A percentile compares a stretch with the other conserved stretches of the same genome.
Conservation (phyloP, 768 basidiomycete genomes). For the Fomitopsis serialis region DNA sequence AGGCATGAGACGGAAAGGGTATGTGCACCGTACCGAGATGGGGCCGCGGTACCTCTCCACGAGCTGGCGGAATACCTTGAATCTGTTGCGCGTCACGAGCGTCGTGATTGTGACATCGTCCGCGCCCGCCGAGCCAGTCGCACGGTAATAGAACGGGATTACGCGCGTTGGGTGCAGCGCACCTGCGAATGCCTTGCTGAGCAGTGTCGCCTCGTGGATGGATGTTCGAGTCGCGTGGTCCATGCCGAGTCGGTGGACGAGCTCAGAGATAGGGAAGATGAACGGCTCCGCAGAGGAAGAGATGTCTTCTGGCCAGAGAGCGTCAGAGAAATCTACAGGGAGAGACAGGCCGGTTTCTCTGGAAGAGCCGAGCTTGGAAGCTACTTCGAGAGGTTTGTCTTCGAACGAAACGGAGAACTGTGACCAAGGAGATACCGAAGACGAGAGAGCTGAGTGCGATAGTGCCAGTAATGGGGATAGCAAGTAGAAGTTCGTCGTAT, state of each 20-base stretch:
- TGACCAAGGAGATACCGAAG: neutral
- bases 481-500: neutral
- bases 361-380: neutral
- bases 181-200: conserved; percentile 66
- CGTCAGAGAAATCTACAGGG: neutral
- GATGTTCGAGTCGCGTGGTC: neutral
- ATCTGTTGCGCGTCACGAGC: conserved; percentile 74
- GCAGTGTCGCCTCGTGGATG: conserved; percentile 45
- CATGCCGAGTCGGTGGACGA: neutral
- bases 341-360: neutral
- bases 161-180: conserved; percentile 72
- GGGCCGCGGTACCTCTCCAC: conserved; percentile 79
- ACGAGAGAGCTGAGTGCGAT: neutral
- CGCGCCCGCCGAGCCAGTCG: conserved; percentile 44
- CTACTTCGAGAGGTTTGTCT: neutral
- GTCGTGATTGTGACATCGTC: conserved; percentile 85
- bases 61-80: conserved; percentile 66
- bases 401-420: neutral
- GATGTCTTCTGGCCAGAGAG: conserved; percentile 4
- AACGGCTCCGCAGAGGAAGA: neutral
- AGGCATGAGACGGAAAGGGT: conserved; percentile 36
- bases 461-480: neutral
- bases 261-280: neutral
- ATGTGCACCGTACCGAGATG: conserved; percentile 83
- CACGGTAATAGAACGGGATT: conserved; percentile 78